Evolutionary conservation across 768 basidiomycete genomes (phyloP), one percentile per base, ranked within the genome.

Genomic region (Hygrocybe punicea): DNA sequence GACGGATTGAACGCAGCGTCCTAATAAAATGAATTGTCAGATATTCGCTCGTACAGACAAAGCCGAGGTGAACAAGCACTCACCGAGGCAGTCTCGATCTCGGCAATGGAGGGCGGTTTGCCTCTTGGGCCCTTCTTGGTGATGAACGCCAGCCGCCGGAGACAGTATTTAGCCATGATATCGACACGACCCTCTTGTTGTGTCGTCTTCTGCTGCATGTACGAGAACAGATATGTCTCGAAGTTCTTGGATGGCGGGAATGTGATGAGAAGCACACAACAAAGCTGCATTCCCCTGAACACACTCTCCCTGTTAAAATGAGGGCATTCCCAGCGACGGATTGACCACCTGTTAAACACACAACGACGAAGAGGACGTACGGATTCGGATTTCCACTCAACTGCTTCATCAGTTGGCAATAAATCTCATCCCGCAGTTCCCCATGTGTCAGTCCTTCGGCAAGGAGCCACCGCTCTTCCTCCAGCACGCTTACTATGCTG

Each of bases 1-100:
- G 92, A 94, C 0, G 94, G 93, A 61, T 94, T 90, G 75, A 97
- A 98, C 7, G 95, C 93, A 24, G 93, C 93, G 63, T 94, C 92
- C 84, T 91, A 64, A 13, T 21, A 10, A 51, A 24, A n/a, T n/a
- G n/a, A n/a, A n/a, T n/a, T n/a, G n/a, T n/a, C n/a, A n/a, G n/a
- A n/a, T n/a, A n/a, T n/a, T n/a, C n/a, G n/a, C n/a, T n/a, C n/a
- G n/a, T n/a, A n/a, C n/a, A n/a, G n/a, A n/a, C n/a, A n/a, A n/a
- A 36, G n/a, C 1, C 13, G 39, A 23, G 17, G 47, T 57, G 19
- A 42, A 42, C 51, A 45, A 33, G 45, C 33, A 74, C 83, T 63
- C 60, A 88, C 89, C 56, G 90, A 88, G 19, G 94, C 94, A 2
- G 88, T 91, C 74, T 96, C 93, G 56, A 98, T 96, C 73, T 98